These are phyloP conservation scores for Cairneyella variabilis DNA, from an alignment of 495 filamentous ascomycete species.

Conservation along the genomic window DNA sequence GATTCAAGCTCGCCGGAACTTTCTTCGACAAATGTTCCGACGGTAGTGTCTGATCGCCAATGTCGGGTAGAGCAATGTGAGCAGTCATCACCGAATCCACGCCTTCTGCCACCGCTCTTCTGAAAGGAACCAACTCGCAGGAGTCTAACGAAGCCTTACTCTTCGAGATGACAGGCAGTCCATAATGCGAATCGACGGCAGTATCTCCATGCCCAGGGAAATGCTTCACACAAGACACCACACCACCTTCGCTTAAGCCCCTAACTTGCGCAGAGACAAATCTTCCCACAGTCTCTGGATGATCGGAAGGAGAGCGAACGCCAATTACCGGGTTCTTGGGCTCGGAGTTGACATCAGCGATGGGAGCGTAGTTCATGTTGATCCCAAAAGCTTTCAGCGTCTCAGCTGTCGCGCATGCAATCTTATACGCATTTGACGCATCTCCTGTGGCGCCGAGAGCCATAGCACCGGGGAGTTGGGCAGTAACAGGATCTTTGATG, in stretches of 20 bases:
- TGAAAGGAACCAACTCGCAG: constrained; percentile 78
- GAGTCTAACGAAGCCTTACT: constrained; percentile 76
- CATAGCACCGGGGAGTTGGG: constrained; percentile 73
- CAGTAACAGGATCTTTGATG: constrained; percentile 40
- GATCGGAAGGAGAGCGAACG: constrained; percentile 76
- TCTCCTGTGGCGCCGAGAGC: constrained; percentile 80
- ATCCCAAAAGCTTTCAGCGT: constrained; percentile 79
- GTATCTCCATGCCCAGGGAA: constrained; percentile 91
- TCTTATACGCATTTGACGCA: constrained; percentile 66
- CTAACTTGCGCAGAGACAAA: constrained; percentile 82
- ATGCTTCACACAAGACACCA: constrained; percentile 85
- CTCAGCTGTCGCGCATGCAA: constrained; percentile 82
- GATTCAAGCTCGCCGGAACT: constrained; percentile 54
- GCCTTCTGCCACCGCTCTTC: constrained; percentile 77
- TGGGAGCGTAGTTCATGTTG: constrained; percentile 85
- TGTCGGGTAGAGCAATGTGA: constrained; percentile 70
- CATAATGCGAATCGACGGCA: constrained; percentile 76
- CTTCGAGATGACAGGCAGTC: constrained; percentile 86
- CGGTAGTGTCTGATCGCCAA: constrained; percentile 39
- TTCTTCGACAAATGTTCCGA: constrained; percentile 37
- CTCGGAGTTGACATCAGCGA: constrained; percentile 86
- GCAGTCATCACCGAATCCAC: constrained; percentile 90
- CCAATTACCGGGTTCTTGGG: constrained; percentile 82
- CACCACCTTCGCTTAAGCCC: constrained; percentile 76
- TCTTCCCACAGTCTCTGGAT: constrained; percentile 80